phyloP scores from a whole-genome alignment of 805 yeast genomes.

The Candida insectorum region DNA sequence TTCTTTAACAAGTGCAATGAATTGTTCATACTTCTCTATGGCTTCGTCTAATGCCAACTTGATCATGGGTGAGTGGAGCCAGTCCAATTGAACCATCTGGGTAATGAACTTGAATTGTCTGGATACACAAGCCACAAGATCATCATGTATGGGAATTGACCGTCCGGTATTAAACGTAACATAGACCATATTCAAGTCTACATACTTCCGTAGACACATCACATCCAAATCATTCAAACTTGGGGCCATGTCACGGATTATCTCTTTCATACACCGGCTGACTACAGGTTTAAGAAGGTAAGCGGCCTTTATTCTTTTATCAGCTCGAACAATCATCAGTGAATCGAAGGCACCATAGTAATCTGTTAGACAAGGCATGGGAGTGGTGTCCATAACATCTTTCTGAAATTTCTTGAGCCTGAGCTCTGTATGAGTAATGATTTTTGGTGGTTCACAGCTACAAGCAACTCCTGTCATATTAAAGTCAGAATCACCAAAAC shows the following conservation, averaged over 20 bases:
- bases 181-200: conserved; percentile 7
- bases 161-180: too few relatives aligned
- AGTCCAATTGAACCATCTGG: conserved; percentile 18
- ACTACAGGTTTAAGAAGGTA: too few relatives aligned
- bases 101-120: conserved; percentile 21
- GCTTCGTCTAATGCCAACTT: conserved; percentile 13
- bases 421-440: conserved; percentile 20
- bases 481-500: conserved; percentile 11
- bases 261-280: too few relatives aligned
- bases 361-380: conserved; percentile 1
- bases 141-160: conserved; percentile 15
- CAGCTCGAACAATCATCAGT: neutral
- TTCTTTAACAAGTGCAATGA: conserved; percentile 9
- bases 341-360: too few relatives aligned
- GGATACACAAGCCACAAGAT: conserved; percentile 23
- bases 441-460: conserved; percentile 8
- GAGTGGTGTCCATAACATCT: neutral
- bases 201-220: conserved; percentile 5
- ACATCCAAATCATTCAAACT: neutral
- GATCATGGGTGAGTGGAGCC: conserved; percentile 15
- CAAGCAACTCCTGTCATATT: conserved; percentile 9
- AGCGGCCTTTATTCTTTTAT: neutral
- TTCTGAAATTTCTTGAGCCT: conserved; percentile 14
- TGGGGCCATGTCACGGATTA: too few relatives aligned
- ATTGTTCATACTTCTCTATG: conserved; percentile 15